A percentile compares a stretch with the other conserved stretches of the same genome.
These are phyloP conservation scores for Santalum album DNA, from an alignment of 164 flowering plant genomes.

Conservation along the genomic window DNA sequence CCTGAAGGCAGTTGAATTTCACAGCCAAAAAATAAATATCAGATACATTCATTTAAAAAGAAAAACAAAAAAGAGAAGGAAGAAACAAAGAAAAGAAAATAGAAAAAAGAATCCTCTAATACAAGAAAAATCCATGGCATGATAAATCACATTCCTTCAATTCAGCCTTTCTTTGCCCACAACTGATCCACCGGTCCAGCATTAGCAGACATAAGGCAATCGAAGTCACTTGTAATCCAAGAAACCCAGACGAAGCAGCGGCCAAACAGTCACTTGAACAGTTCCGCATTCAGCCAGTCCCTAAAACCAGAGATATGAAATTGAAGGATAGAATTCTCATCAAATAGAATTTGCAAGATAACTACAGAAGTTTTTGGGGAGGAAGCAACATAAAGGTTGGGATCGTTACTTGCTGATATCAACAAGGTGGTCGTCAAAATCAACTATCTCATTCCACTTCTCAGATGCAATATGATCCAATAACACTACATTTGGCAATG, in stretches of 20 bases:
- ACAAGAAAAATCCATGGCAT: too few species aligned
- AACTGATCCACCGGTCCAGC: background rate
- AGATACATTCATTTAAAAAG: too few species aligned
- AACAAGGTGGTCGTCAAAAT: slow-evolving; percentile 91
- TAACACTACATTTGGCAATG: slow-evolving; percentile 70
- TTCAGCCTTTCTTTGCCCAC: background rate
- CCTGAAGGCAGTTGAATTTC: too few species aligned
- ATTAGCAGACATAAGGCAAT: background rate
- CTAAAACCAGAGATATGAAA: slow-evolving; percentile 26
- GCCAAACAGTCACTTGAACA: slow-evolving; percentile 45
- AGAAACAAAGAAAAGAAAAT: too few species aligned
- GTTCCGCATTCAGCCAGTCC: slow-evolving; percentile 81
- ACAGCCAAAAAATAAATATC: too few species aligned
- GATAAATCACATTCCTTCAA: too few species aligned
- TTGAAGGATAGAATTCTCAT: background rate
- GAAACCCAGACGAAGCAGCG: too few species aligned
- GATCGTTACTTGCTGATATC: slow-evolving; percentile 73
- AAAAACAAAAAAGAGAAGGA: too few species aligned
- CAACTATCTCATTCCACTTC: slow-evolving; percentile 68
- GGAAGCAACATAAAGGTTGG: background rate
- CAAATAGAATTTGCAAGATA: background rate
- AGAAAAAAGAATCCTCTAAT: too few species aligned
- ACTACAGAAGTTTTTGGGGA: background rate
- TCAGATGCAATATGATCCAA: slow-evolving; percentile 63
- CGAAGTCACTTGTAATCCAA: too few species aligned